Percentiles rank a stretch among this genome's conserved stretches.
Conservation (phyloP, 805 yeast genomes). For the Kuraishia piskuri region DNA sequence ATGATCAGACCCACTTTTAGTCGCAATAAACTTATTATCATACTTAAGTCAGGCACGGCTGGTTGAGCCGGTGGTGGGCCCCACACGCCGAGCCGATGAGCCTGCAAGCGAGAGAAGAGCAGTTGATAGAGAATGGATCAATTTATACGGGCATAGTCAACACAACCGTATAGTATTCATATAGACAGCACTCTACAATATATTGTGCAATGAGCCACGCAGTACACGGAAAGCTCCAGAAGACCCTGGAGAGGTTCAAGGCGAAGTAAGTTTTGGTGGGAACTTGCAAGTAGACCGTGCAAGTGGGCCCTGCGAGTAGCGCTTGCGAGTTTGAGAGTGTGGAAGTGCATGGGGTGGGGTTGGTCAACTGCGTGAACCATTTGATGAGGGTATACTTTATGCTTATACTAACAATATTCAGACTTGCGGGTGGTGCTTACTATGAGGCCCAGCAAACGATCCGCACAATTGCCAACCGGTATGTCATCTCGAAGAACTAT, state of each 20-base stretch:
- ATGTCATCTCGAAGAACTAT: constrained; percentile 59
- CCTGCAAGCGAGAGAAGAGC: neutral
- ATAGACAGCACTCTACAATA: too few relatives aligned
- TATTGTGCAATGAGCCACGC: constrained; percentile 6
- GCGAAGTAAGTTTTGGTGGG: constrained; percentile 20
- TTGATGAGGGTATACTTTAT: neutral
- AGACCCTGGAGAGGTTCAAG: constrained; percentile 59
- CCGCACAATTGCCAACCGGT: constrained; percentile 81
- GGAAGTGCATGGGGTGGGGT: too few relatives aligned
- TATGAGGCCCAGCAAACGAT: constrained; percentile 96
- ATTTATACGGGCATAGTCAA: too few relatives aligned
- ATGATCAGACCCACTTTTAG: too few relatives aligned
- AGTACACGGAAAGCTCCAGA: constrained; percentile 34
- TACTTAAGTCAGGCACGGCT: too few relatives aligned
- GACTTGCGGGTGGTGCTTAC: constrained; percentile 66
- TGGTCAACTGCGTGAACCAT: neutral
- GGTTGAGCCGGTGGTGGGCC: too few relatives aligned
- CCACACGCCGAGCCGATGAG: neutral
- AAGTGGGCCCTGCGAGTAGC: too few relatives aligned
- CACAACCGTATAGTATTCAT: too few relatives aligned
- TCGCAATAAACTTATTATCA: too few relatives aligned
- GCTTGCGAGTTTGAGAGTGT: too few relatives aligned
- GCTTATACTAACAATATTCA: constrained; percentile 12
- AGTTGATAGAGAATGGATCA: too few relatives aligned
- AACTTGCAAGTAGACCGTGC: too few relatives aligned